Evolutionary conservation across 1,284 basidiomycete species (phyloP), one percentile per base, ranked within the genome.

Genomic region (Paramarasmius palmivorus): DNA sequence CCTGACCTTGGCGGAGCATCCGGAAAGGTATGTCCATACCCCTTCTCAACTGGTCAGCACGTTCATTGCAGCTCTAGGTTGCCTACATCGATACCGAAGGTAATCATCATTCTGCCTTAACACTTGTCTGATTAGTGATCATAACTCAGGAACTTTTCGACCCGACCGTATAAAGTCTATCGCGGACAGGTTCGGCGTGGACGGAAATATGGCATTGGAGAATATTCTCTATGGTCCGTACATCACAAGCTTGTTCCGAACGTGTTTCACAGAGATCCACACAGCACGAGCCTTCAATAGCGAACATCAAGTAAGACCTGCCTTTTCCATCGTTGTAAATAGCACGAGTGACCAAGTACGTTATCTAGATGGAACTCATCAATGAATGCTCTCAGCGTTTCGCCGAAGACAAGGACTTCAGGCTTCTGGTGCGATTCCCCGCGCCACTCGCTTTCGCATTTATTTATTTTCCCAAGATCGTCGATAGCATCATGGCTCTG

Each of bases 51-150:
- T 54, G 59, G 29, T 52, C 3, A 7, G 50, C 36, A 40, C 47
- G 39, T 42, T 17, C 20, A 23, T 51, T 45, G 14, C 41, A 5
- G 23, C 51, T 50, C 26, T 48, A 90, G 88, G 92, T 95, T 34
- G 93, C 93, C 61, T 96, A 92, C 68, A 92, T 96, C 57, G 94
- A 95, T 67, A 95, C 94, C 1, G 93, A 96, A 79, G 88, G 90
- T 81, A 59, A 41, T 54, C 51, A 49, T 23, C 39, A n/a, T 14
- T 36, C 19, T 15, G 15, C 7, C 29, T 10, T 15, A 34, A 17
- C 55, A 41, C 20, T 35, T 1, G 23, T 34, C 23, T 25, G 26
- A 46, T n/a, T 37, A 36, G 49, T 37, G n/a, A n/a, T 22, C 34
- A 49, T 46, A 37, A 34, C 29, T 37, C 54, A 85, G 92, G 94